Evolutionary conservation across 441 rosid species (phyloP).

Genomic region (Gossypium davidsonii): DNA sequence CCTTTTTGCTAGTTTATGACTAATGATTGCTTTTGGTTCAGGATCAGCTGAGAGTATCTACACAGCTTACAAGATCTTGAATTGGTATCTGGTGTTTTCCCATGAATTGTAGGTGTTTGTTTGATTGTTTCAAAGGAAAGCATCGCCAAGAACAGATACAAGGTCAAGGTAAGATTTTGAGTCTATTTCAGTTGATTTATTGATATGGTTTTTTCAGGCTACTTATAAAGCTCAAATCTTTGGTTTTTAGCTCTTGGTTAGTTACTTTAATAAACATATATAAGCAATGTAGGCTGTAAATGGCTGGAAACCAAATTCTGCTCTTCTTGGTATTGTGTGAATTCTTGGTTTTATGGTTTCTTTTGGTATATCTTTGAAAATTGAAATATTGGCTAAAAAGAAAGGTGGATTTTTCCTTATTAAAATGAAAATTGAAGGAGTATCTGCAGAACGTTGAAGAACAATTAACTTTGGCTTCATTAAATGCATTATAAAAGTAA

Average conservation of each 20-base stretch:
- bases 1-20: neutral
- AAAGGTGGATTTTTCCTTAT: too few species aligned
- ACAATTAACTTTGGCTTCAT: neutral
- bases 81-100: constrained; percentile 19
- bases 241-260: neutral
- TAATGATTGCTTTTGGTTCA: neutral
- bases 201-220: neutral
- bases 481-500: neutral
- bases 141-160: constrained; percentile 25
- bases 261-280: too few species aligned
- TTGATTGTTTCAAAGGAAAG: constrained; percentile 35
- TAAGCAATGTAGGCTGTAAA: neutral
- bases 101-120: constrained; percentile 47
- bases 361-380: neutral
- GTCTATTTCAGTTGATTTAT: neutral
- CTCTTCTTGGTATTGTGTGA: neutral
- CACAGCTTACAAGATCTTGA: constrained; percentile 13
- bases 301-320: neutral
- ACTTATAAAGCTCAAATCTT: neutral
- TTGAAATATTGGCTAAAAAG: too few species aligned
- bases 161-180: constrained; percentile 43
- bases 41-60: neutral
- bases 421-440: neutral
- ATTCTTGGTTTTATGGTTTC: neutral
- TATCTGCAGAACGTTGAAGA: neutral